Evolutionary conservation across 106 monocot species (phyloP).

Genomic region (Acorus calamus): DNA sequence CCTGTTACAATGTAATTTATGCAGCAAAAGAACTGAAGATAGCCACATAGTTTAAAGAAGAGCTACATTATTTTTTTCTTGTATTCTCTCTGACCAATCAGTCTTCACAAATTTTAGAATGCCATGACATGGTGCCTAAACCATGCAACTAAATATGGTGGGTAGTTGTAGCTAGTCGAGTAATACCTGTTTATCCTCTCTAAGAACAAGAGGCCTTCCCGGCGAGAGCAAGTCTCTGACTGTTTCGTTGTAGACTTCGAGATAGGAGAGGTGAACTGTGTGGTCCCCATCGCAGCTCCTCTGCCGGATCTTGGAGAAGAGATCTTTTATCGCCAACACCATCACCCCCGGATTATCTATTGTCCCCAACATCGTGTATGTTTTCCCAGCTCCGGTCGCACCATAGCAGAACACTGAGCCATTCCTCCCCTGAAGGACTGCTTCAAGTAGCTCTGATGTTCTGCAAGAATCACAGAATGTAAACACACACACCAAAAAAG

Average conservation of each 20-base stretch:
- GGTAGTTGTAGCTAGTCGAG: no score
- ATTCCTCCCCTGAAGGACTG: constrained; percentile 79
- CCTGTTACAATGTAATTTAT: not conserved
- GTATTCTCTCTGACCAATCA: no score
- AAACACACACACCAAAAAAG: not conserved
- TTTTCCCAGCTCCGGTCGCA: constrained; percentile 92
- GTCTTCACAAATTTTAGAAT: no score
- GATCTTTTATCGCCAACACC: constrained; percentile 92
- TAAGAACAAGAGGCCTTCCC: constrained; percentile 70
- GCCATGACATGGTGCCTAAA: no score
- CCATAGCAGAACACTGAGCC: constrained; percentile 98
- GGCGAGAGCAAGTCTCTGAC: constrained; percentile 86
- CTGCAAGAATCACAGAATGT: constrained; percentile 19
- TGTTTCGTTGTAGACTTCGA: constrained; percentile 95
- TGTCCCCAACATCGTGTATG: constrained; percentile 97
- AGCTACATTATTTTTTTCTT: no score
- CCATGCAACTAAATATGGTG: not conserved
- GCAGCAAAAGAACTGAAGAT: not conserved
- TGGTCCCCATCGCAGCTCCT: constrained; percentile 72
- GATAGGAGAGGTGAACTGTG: constrained; percentile 72
- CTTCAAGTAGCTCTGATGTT: constrained; percentile 71
- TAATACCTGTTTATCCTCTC: constrained; percentile 92
- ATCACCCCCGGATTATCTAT: constrained; percentile 82
- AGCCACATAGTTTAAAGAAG: no score
- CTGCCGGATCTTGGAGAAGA: constrained; percentile 80